Evolutionary conservation across 2,329 filamentous ascomycete species (phyloP).

Genomic region (Catunica adiposa): DNA sequence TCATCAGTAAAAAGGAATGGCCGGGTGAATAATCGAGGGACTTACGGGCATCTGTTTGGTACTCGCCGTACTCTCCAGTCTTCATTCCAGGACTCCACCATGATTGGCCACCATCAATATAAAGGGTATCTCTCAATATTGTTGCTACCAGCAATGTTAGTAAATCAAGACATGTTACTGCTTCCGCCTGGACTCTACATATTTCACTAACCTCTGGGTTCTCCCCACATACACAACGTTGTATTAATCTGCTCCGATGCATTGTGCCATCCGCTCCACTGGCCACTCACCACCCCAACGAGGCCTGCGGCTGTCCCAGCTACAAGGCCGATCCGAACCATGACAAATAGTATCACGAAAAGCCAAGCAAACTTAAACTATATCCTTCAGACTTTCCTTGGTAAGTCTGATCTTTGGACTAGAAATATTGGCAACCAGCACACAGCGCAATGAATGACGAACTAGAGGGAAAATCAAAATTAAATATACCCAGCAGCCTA

Average conservation of each 20-base stretch:
- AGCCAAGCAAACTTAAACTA: background rate
- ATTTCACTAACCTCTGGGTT: constrained; percentile 25
- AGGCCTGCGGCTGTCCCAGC: constrained; percentile 16
- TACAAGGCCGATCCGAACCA: background rate
- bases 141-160: constrained; percentile 26
- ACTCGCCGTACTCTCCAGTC: constrained; percentile 25
- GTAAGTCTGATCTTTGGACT: too few species aligned
- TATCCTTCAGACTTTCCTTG: too few species aligned
- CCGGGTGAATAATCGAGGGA: background rate
- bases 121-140: constrained; percentile 44
- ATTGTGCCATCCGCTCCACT: constrained; percentile 31
- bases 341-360: background rate
- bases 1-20: too few species aligned
- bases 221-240: constrained; percentile 42
- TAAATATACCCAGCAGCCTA: background rate
- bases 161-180: constrained; percentile 16
- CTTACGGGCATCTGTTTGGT: constrained; percentile 27
- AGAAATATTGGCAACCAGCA: too few species aligned
- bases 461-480: background rate
- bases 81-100: constrained; percentile 35
- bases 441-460: too few species aligned
- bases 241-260: constrained; percentile 33
- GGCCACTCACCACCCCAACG: constrained; percentile 22
- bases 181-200: background rate
- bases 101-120: constrained; percentile 46